These are phyloP conservation scores for Phoenix roebelenii DNA, from an alignment of 176 grass and related monocot genomes.

Conservation along the genomic window DNA sequence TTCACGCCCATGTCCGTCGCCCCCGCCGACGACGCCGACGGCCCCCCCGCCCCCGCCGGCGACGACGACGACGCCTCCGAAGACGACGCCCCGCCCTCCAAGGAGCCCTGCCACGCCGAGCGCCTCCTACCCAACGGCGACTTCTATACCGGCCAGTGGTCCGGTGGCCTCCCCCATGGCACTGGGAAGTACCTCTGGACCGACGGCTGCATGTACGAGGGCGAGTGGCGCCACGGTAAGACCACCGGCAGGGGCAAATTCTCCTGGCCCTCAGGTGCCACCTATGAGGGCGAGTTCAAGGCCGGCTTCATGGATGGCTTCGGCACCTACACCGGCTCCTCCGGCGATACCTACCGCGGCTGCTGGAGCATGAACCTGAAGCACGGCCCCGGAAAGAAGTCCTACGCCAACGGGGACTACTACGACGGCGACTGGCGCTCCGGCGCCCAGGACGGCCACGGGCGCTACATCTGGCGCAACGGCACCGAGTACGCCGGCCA, in stretches of 20 bases:
- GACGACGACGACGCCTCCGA: neutral
- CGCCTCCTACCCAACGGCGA: slow-evolving; percentile 2
- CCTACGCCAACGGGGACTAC: slow-evolving; percentile 14
- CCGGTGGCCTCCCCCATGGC: slow-evolving; percentile 8
- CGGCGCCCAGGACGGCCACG: slow-evolving; percentile 15
- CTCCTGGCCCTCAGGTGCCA: slow-evolving; percentile 18
- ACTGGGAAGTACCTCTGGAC: slow-evolving; percentile 12
- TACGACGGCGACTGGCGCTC: slow-evolving; percentile 23
- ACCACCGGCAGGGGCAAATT: slow-evolving; percentile 12
- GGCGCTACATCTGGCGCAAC: slow-evolving; percentile 14
- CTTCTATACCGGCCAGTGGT: slow-evolving; percentile 15
- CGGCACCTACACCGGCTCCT: slow-evolving; percentile 9
- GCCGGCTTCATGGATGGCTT: slow-evolving; percentile 19
- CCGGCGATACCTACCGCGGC: slow-evolving; percentile 9
- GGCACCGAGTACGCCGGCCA: slow-evolving; percentile 13
- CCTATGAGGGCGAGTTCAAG: slow-evolving; percentile 18
- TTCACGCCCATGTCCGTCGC: slow-evolving; percentile 13
- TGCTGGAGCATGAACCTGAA: slow-evolving; percentile 19
- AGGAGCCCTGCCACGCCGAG: slow-evolving; percentile 2
- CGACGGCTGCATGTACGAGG: slow-evolving; percentile 18
- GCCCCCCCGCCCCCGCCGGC: neutral
- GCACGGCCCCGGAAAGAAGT: slow-evolving; percentile 10
- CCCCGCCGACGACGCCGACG: slow-evolving; percentile 6
- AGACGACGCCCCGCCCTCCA: neutral
- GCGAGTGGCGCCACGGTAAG: slow-evolving; percentile 18